A percentile compares a stretch with the other conserved stretches of the same genome.
phyloP scores from a whole-genome alignment of 2,329 filamentous ascomycete genomes.

The Ascochyta pisi region DNA sequence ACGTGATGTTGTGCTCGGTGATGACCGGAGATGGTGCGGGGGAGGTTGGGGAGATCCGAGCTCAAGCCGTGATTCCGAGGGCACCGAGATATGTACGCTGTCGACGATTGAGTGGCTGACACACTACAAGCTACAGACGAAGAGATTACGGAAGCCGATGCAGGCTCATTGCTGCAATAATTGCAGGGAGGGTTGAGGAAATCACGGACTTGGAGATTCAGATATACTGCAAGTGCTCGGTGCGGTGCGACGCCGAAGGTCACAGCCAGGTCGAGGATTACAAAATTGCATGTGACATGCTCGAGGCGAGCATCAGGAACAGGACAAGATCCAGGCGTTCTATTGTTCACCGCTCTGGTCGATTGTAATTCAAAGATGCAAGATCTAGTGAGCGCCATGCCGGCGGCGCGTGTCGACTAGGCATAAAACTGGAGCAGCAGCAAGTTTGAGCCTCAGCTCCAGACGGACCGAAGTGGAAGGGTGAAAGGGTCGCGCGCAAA shows the following conservation, averaged over 20 bases:
- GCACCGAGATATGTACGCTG: constrained; percentile 8
- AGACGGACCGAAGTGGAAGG: constrained; percentile 1
- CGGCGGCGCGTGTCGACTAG: constrained; percentile 2
- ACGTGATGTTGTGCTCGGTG: neutral
- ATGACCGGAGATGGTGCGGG: constrained; percentile 5
- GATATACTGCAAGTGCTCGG: neutral
- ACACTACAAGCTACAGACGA: too few species aligned
- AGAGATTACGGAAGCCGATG: too few species aligned
- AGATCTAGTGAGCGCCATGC: neutral
- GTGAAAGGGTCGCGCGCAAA: constrained; percentile 7
- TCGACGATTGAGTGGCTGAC: too few species aligned
- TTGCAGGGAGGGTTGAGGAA: too few species aligned
- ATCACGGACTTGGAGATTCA: too few species aligned
- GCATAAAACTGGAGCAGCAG: neutral
- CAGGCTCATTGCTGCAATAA: too few species aligned
- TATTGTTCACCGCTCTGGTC: neutral
- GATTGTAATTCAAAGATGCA: neutral
- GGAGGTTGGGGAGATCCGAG: neutral
- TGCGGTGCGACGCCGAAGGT: neutral
- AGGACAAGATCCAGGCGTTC: neutral
- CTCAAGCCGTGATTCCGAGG: neutral
- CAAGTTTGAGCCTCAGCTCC: constrained; percentile 8
- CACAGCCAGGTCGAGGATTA: neutral
- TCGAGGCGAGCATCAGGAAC: constrained; percentile 1
- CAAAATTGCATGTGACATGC: constrained; percentile 2